Conservation (phyloP, 2,329 filamentous ascomycete species). For the Fusarium secorum region DNA sequence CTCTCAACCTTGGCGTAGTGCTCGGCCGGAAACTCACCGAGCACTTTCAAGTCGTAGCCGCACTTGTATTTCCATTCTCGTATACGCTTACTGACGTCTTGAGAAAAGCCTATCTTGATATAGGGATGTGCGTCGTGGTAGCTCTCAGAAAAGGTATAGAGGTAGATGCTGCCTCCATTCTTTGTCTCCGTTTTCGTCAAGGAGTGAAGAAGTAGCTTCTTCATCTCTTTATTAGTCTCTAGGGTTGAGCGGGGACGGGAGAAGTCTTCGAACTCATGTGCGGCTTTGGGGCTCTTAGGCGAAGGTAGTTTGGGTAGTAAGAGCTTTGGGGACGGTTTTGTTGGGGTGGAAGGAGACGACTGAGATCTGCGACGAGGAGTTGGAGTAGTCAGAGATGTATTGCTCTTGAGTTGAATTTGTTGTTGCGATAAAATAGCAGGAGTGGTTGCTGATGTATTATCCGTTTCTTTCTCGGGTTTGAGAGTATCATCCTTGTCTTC, state of each 20-base stretch:
- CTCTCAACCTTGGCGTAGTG: constrained; percentile 42
- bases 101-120: constrained; percentile 45
- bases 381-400: background rate
- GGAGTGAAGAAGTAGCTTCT: constrained; percentile 10
- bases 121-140: constrained; percentile 21
- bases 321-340: background rate
- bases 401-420: background rate
- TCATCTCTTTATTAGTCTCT: constrained; percentile 31
- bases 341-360: background rate
- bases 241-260: background rate
- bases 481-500: constrained; percentile 7
- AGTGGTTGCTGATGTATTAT: background rate
- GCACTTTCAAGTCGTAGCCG: constrained; percentile 34
- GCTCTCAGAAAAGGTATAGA: constrained; percentile 36
- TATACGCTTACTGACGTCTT: constrained; percentile 37
- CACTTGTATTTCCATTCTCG: constrained; percentile 34
- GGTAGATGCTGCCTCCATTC: constrained; percentile 36
- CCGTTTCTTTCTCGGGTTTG: background rate
- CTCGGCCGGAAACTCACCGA: constrained; percentile 21
- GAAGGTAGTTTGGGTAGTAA: background rate
- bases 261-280: constrained; percentile 34
- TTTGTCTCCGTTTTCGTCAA: background rate
- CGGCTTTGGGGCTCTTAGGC: background rate
- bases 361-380: background rate
- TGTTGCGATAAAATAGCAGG: background rate